Percentiles rank a stretch among this genome's conserved stretches.
Evolutionary conservation across 345 rosid genomes (phyloP).

Genomic region (Bruguiera parviflora): DNA sequence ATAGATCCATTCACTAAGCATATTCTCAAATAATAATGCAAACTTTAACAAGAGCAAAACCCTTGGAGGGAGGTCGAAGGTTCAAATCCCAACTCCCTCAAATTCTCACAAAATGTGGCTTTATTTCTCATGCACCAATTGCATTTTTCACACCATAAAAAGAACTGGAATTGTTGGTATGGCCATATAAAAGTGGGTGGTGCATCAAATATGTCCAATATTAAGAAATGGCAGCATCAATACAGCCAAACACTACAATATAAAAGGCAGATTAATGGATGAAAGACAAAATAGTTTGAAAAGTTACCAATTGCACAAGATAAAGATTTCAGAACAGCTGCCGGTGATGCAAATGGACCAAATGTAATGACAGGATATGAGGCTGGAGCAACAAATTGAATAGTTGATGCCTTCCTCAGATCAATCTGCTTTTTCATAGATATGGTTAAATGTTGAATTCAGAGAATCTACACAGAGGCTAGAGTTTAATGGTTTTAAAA

Average conservation of each 20-base stretch:
- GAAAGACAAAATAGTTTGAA: not conserved
- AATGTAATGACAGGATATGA: slow-evolving; percentile 80
- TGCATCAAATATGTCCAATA: too few species aligned
- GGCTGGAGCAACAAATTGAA: slow-evolving; percentile 49
- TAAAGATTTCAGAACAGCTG: slow-evolving; percentile 64
- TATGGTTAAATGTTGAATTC: slow-evolving; percentile 4
- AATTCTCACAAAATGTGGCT: too few species aligned
- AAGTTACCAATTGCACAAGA: slow-evolving; percentile 73
- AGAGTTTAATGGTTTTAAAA: not conserved
- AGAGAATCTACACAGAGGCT: not conserved
- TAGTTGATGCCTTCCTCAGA: slow-evolving; percentile 55
- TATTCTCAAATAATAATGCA: too few species aligned
- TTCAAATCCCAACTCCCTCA: too few species aligned
- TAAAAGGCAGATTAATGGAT: not conserved
- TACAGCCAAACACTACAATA: not conserved
- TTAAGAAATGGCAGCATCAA: not conserved
- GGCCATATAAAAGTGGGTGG: too few species aligned
- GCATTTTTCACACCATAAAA: too few species aligned
- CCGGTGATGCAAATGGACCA: slow-evolving; percentile 77
- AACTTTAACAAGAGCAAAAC: too few species aligned
- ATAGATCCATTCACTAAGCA: too few species aligned
- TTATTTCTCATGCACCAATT: too few species aligned
- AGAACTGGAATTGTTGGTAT: too few species aligned
- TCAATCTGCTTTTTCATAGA: slow-evolving; percentile 59
- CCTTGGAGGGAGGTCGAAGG: too few species aligned